Percentiles rank a stretch among this genome's conserved stretches.
phyloP scores from a whole-genome alignment of 106 monocot species.

The Amphibolis antarctica region DNA sequence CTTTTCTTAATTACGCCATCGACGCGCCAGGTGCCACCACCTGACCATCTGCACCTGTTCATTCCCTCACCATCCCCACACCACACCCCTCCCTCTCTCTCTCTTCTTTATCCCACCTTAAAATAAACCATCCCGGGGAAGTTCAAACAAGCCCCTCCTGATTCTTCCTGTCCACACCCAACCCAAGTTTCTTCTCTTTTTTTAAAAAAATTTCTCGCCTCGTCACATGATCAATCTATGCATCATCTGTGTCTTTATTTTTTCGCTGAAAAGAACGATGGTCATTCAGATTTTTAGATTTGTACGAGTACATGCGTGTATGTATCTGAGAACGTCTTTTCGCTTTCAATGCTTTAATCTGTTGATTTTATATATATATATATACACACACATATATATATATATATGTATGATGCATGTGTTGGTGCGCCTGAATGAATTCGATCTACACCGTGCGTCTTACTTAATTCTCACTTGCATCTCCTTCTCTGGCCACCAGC shows the following conservation, averaged over 20 bases:
- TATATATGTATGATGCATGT: too few species aligned
- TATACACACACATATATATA: too few species aligned
- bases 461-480: not conserved
- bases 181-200: too few species aligned
- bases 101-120: not conserved
- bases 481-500: not conserved
- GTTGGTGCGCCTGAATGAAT: not conserved
- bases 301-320: not conserved
- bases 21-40: not conserved
- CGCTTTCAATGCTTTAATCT: not conserved
- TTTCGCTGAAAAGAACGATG: not conserved
- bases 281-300: not conserved
- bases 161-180: not conserved
- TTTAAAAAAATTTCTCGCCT: not conserved
- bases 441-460: not conserved
- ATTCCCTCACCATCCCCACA: not conserved
- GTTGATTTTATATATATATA: constrained; percentile 3
- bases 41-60: constrained; percentile 10
- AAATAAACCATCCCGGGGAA: not conserved
- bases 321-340: too few species aligned
- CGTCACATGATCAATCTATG: not conserved
- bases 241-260: not conserved
- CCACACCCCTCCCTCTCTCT: not conserved
- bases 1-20: too few species aligned
- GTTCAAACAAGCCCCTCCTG: not conserved